These are phyloP conservation scores for Cordyceps farinosa DNA, from an alignment of 2,329 filamentous ascomycete species.

Conservation along the genomic window DNA sequence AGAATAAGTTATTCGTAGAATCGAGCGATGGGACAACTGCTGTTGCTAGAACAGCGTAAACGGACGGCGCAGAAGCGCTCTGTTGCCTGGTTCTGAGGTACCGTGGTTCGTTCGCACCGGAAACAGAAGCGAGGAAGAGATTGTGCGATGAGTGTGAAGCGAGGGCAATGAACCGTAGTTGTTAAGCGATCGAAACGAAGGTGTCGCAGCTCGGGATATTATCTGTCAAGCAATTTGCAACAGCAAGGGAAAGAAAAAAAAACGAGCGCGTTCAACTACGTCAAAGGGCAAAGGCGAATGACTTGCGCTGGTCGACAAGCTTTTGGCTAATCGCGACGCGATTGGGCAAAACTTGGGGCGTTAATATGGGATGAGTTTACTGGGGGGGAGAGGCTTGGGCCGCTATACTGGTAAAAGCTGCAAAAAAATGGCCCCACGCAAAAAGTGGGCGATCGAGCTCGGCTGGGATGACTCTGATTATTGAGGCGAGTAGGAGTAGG, in stretches of 20 bases:
- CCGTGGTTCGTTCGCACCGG: neutral
- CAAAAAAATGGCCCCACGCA: neutral
- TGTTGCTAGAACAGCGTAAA: neutral
- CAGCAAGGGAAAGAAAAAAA: neutral
- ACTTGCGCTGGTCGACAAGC: neutral
- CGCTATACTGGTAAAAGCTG: neutral
- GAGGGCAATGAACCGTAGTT: neutral
- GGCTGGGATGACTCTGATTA: neutral
- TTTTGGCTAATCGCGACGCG: conserved; percentile 16
- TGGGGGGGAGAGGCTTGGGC: neutral
- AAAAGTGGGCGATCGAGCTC: conserved; percentile 4
- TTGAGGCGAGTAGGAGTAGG: neutral
- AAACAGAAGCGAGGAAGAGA: neutral
- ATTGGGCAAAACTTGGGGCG: conserved; percentile 8
- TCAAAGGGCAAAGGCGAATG: neutral
- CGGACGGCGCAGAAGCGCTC: neutral
- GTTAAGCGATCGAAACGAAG: neutral
- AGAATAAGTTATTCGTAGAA: too few relatives aligned
- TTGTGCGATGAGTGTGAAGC: neutral
- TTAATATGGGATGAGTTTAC: conserved; percentile 9
- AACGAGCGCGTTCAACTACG: neutral
- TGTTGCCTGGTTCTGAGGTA: neutral
- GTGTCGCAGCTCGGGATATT: neutral
- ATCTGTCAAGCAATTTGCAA: neutral
- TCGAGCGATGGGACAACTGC: neutral